A percentile compares a stretch with the other conserved stretches of the same genome.
Evolutionary conservation across 129 eudicot genomes (phyloP).

Genomic region (Flaveria trinervia): DNA sequence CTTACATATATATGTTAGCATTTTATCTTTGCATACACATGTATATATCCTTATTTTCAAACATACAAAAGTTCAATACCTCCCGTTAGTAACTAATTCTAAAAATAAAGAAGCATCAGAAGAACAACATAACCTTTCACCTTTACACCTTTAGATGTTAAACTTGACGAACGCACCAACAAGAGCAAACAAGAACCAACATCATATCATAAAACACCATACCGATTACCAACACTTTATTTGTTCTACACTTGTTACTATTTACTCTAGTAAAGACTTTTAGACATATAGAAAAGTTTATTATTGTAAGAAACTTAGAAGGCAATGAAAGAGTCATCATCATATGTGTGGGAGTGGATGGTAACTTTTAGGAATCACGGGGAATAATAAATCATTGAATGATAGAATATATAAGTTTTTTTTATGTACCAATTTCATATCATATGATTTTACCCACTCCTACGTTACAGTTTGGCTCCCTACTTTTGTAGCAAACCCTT

Average conservation of each 20-base stretch:
- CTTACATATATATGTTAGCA: no score
- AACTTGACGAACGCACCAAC: not conserved
- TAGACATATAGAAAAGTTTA: not conserved
- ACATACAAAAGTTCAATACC: no score
- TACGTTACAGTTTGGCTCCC: slow-evolving; percentile 22
- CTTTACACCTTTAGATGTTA: not conserved
- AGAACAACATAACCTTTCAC: not conserved
- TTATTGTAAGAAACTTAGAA: not conserved
- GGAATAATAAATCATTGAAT: slow-evolving; percentile 18
- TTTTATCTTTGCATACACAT: no score
- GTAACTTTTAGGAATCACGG: slow-evolving; percentile 38
- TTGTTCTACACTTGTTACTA: not conserved
- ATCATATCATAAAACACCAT: not conserved
- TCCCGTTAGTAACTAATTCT: not conserved
- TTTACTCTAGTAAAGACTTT: not conserved
- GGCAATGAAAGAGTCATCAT: not conserved
- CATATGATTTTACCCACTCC: slow-evolving; percentile 14
- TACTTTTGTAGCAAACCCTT: slow-evolving; percentile 20
- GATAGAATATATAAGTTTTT: slow-evolving; percentile 14
- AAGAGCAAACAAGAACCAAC: not conserved
- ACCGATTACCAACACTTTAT: not conserved
- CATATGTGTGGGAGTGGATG: slow-evolving; percentile 20
- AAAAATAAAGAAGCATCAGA: not conserved
- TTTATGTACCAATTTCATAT: slow-evolving; percentile 24
- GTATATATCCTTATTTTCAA: no score